Base-by-base conservation (phyloP, 768 basidiomycete genomes). In the Boletus rubescentipes region DNA sequence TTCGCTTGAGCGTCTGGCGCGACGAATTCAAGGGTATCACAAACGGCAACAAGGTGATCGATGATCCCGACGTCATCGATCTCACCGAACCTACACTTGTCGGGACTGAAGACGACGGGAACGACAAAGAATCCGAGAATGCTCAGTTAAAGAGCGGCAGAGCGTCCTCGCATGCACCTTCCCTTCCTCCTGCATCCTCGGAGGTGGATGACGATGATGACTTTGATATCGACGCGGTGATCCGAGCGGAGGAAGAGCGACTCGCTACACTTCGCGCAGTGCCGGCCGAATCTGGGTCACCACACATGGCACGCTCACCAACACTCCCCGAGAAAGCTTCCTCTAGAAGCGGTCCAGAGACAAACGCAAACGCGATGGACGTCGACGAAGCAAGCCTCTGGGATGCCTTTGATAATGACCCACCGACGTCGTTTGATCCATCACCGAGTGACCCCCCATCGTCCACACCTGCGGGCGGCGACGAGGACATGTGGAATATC, bases 401-500 rank as follows among this genome's bases (percentile, higher is more conserved):
- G 73, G 68, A 68, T 2, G 52, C 57, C 18, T 64, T 65, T 14
- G 55, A 62, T 16, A 59, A 64, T 30, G 26, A n/a, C n/a, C n/a
- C 54, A 15, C 38, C n/a, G 2, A 12, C 14, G 7, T 9, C 43
- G 31, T 23, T 55, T 44, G 49, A 58, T 34, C 51, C 53, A 12
- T 48, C 60, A 10, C 59, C 35, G 18, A 50, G 41, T 32, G 47
- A 21, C 3, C 39, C 35, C 4, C 37, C 48, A 7, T 21, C 51
- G 18, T 34, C 58, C 41, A 34, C 31, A 37, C 46, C 49, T 2
- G 50, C 35, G 21, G 67, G 72, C 15, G 80, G 82, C 7, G 84
- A 87, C 32, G 81, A 83, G 38, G 88, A 89, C 7, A 81, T 90
- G 79, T 91, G 91, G 85, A 79, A 84, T 58, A 75, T 86, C 38